phyloP scores from a whole-genome alignment of 2,329 filamentous ascomycete species.

The Aureobasidium sp. region DNA sequence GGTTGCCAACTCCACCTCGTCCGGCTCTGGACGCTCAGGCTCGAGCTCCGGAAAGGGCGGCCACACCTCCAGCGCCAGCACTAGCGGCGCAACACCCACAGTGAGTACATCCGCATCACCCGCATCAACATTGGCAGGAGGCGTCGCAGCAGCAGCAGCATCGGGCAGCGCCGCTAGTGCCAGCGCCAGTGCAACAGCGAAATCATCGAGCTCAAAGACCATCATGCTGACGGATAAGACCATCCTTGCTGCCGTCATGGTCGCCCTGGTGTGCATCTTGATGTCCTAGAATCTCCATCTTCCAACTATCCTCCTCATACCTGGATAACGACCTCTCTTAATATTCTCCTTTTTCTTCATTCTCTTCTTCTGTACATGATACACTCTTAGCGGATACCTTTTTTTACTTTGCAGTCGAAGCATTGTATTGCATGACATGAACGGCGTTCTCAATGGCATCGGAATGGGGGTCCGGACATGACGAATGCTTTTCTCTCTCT shows the following conservation, averaged over 20 bases:
- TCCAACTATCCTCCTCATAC: not conserved
- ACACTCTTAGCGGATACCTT: not conserved
- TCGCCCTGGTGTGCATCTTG: not conserved
- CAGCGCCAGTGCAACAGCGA: not conserved
- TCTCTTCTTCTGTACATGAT: constrained; percentile 4
- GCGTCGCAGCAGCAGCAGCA: not conserved
- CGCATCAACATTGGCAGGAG: not conserved
- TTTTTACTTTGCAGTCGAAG: not conserved
- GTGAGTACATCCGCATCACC: not conserved
- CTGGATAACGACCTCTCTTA: not conserved
- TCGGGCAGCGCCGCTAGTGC: not conserved
- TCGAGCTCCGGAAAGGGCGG: not conserved
- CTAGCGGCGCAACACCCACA: not conserved
- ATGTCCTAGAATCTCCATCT: not conserved
- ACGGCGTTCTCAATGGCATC: not conserved
- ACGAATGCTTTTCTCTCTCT: not conserved
- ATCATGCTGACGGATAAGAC: constrained; percentile 1
- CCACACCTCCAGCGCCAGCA: not conserved
- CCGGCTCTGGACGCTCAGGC: not conserved
- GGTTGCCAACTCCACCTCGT: not conserved
- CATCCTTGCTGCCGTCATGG: not conserved
- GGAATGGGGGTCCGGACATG: not conserved
- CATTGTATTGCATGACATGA: not conserved
- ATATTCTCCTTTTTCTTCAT: not conserved
- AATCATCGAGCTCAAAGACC: not conserved